Base-by-base conservation (phyloP, 495 filamentous ascomycete genomes). In the Penicillium cataractarum region DNA sequence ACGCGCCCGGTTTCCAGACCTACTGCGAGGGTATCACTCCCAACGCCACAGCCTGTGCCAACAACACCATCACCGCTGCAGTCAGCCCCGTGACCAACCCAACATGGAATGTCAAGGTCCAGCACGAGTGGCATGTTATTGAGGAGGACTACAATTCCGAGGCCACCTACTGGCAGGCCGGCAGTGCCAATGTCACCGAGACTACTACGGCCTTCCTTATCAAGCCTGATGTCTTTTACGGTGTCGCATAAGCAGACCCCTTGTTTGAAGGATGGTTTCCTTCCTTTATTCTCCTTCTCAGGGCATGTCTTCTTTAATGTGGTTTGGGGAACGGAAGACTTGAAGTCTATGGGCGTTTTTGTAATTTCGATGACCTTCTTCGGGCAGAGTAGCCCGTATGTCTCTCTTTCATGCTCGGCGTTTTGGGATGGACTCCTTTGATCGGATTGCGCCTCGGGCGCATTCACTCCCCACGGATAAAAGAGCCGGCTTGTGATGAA, bases 1-100 rank as follows among this genome's bases (percentile, higher is more conserved):
- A 76, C 55, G 74, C 74, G 2, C 79, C 79, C n/a, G 70, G 67
- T 26, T 81, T 81, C 71, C 71, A 71, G 55, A 78, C 78, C 31
- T 67, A 69, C 59, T 81, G 78, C 69, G 65, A 70, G 33, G 76
- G 77, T n/a, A 63, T 62, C n/a, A 64, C 67, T 12, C 49, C 33
- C 31, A 58, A 75, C 29, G 50, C 58, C 1, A 72, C 69, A 19
- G 63, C 35, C 37, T 80, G 77, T 58, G 61, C 66, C 33, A 59
- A 77, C 63, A 56, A 56, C 22, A 63, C 66, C 29, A 63, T 80
- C 55, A 65, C 64, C 4, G 67, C 78, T 0, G 64, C 58, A 5
- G 63, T 80, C 52, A 59, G 48, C 2, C 57, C 73, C 10, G 49
- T 65, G 22, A 46, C 33, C 1, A 62, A 74, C 54, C 72, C 73